Evolutionary conservation across 2,329 filamentous ascomycete species (phyloP), one percentile per base, ranked within the genome.

Genomic region (Alternaria hordeiaustralica): DNA sequence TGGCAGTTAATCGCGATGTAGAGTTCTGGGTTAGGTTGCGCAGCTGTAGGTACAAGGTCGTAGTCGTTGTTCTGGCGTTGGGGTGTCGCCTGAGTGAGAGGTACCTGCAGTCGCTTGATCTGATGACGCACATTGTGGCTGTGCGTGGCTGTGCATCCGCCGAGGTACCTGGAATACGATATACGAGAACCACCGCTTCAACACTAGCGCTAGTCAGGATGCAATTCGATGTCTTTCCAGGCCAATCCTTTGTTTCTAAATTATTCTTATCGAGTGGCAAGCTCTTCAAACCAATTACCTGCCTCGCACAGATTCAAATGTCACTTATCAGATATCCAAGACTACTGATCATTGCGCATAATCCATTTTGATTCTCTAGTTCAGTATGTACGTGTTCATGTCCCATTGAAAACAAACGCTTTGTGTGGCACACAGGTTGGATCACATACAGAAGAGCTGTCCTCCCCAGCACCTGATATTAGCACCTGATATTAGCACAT

Each of bases 1-100:
- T 83, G 65, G 47, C 54, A 49, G 46, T 63, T 23, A 25, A 28
- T 12, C 36, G 36, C 58, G 23, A 20, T 20, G 60, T n/a, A 43
- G 18, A 21, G 50, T 21, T 25, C n/a, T 49, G 33, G 11, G 28
- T 13, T 58, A 7, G 36, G 30, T 43, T 25, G 36, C 45, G 9
- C 41, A 21, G 50, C 26, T 63, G 44, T 60, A 6, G 44, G 50
- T 26, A 25, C 54, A 49, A 50, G 54, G 46, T 30, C 23, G 50
- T 26, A 36, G 61, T 44, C n/a, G 55, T 58, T 54, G 30, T 59
- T 23, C 58, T 53, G 54, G 59, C 46, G 60, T 56, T 18, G 30
- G 45, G 49, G 55, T 58, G 59, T 62, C 47, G 59, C 51, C 59
- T 63, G 62, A 58, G 59, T 56, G 49, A 43, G 23, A 49, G 41